Conservation (phyloP, 371 early-diverging fungal species). For the Mucor piriformis region DNA sequence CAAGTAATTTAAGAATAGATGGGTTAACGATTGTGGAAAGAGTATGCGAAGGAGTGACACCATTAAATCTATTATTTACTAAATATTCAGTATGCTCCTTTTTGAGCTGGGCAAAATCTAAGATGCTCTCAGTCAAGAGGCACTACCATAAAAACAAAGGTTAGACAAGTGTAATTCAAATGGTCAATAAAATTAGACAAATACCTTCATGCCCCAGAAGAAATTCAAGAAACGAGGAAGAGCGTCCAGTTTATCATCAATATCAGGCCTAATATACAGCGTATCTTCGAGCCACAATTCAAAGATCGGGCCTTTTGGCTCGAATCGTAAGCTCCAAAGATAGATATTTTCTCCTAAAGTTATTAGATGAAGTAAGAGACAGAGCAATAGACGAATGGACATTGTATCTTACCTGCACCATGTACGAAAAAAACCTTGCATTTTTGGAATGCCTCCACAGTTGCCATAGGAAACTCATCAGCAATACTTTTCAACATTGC, state of each 20-base stretch:
- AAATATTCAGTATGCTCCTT: conserved; percentile 16
- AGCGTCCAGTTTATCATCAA: conserved; percentile 14
- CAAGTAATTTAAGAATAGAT: conserved; percentile 12
- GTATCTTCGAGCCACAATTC: conserved; percentile 23
- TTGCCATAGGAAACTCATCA: conserved; percentile 13
- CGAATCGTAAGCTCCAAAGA: conserved; percentile 20
- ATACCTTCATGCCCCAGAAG: conserved; percentile 25
- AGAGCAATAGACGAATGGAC: conserved; percentile 8
- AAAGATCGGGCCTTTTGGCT: conserved; percentile 16
- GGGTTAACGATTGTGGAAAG: conserved; percentile 17
- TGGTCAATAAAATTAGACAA: conserved; percentile 18
- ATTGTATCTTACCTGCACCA: conserved; percentile 17
- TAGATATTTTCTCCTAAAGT: conserved; percentile 13
- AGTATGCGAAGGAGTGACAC: conserved; percentile 8
- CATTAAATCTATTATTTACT: conserved; percentile 8
- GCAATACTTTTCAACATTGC: conserved; percentile 22
- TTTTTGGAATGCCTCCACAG: conserved; percentile 4
- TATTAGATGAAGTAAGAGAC: conserved; percentile 13
- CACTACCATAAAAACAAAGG: conserved; percentile 22
- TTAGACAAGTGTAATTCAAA: conserved; percentile 19
- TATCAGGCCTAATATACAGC: conserved; percentile 15
- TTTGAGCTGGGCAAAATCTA: conserved; percentile 15
- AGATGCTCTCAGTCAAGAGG: conserved; percentile 13
- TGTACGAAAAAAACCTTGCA: conserved; percentile 16
- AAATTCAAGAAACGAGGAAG: conserved; percentile 17